phyloP scores from a whole-genome alignment of 169 alveolate species.

The Cryptosporidium sp. region DNA sequence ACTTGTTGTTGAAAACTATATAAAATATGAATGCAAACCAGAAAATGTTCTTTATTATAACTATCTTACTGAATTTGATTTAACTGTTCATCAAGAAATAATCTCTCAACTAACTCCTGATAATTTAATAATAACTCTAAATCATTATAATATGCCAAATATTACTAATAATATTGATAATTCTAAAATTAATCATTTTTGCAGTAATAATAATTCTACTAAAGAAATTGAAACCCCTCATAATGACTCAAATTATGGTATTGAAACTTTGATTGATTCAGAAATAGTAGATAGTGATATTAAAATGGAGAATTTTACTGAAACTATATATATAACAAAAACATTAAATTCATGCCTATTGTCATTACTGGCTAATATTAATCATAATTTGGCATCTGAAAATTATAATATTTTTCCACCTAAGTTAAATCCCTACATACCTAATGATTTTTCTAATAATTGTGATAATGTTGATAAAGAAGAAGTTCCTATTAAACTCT shows the following conservation, averaged over 20 bases:
- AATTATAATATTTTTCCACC: neutral
- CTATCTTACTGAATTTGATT: neutral
- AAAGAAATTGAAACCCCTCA: neutral
- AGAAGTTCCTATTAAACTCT: slow-evolving; percentile 14
- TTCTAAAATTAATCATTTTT: neutral
- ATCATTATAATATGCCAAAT: neutral
- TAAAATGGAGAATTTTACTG: neutral
- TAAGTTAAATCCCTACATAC: slow-evolving; percentile 6
- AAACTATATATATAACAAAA: slow-evolving; percentile 13
- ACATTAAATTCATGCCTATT: slow-evolving; percentile 23
- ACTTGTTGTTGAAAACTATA: neutral
- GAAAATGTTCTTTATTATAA: slow-evolving; percentile 19
- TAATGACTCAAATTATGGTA: neutral
- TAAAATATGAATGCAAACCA: slow-evolving; percentile 26
- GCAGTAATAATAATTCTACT: neutral
- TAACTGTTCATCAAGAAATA: slow-evolving; percentile 1
- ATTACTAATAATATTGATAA: neutral
- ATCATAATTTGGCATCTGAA: neutral
- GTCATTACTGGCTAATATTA: neutral
- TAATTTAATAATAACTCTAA: slow-evolving; percentile 13
- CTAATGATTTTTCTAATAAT: slow-evolving; percentile 22
- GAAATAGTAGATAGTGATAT: neutral
- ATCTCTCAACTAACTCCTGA: slow-evolving; percentile 29
- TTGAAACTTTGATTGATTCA: neutral
- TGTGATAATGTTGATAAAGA: neutral